A percentile compares a stretch with the other conserved stretches of the same genome.
phyloP scores from a whole-genome alignment of 805 yeast genomes.

The Saturnispora silvae region DNA sequence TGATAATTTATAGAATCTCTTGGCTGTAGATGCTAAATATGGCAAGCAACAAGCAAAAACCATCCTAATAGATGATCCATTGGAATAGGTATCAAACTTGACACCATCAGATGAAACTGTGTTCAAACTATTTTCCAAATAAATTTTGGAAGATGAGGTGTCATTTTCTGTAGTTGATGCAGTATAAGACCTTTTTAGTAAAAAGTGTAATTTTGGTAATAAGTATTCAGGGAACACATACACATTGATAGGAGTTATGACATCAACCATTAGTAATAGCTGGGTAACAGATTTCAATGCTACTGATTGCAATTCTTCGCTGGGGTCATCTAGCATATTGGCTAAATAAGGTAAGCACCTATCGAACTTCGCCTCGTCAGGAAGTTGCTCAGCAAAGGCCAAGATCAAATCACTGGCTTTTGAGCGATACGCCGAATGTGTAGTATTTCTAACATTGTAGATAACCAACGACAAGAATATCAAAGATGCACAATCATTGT shows the following conservation, averaged over 20 bases:
- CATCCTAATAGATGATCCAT: constrained; percentile 40
- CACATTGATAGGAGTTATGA: constrained; percentile 64
- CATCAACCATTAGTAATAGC: constrained; percentile 49
- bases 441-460: constrained; percentile 50
- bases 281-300: constrained; percentile 62
- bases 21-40: constrained; percentile 52
- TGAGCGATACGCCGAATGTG: constrained; percentile 47
- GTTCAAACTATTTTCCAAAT: constrained; percentile 3
- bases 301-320: constrained; percentile 53
- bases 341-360: constrained; percentile 74
- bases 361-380: constrained; percentile 80
- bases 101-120: neutral
- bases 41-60: constrained; percentile 70
- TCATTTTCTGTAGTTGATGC: constrained; percentile 4
- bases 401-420: constrained; percentile 69
- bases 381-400: constrained; percentile 63
- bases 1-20: constrained; percentile 53
- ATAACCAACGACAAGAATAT: constrained; percentile 48
- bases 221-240: constrained; percentile 74
- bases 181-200: constrained; percentile 29
- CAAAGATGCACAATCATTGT: constrained; percentile 38
- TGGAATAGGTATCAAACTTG: neutral
- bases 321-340: constrained; percentile 57
- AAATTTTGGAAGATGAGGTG: neutral
- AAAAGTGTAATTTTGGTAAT: constrained; percentile 51